These are phyloP conservation scores for Sarcomyxa edulis DNA, from an alignment of 768 basidiomycete genomes.

Conservation along the genomic window DNA sequence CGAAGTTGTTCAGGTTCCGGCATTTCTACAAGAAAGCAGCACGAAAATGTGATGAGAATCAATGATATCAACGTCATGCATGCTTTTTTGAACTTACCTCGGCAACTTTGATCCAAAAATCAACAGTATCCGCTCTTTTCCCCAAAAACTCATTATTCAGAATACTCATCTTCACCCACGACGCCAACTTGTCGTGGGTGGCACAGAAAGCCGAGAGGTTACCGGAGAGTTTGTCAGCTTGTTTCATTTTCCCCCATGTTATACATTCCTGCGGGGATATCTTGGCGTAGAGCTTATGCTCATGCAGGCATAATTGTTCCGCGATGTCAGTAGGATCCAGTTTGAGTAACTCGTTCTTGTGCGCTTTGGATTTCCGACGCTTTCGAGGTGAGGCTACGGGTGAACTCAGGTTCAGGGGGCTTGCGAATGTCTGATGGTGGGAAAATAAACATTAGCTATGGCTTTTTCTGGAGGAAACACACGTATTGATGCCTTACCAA, in stretches of 20 bases:
- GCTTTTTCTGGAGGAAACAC: neutral
- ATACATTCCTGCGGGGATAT: constrained; percentile 75
- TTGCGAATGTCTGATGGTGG: constrained; percentile 34
- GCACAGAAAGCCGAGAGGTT: constrained; percentile 51
- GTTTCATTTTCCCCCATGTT: constrained; percentile 46
- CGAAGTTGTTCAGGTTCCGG: constrained; percentile 55
- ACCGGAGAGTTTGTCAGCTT: constrained; percentile 28
- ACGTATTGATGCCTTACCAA: constrained; percentile 34
- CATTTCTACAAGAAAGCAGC: constrained; percentile 51
- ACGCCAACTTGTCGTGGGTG: constrained; percentile 55
- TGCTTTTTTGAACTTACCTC: constrained; percentile 44
- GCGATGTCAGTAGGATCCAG: constrained; percentile 69
- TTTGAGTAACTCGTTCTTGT: constrained; percentile 57
- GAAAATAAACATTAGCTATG: constrained; percentile 4
- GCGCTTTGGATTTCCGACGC: constrained; percentile 40
- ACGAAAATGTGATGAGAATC: constrained; percentile 5
- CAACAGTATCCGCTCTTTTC: constrained; percentile 53
- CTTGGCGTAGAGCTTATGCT: constrained; percentile 62
- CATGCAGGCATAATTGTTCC: constrained; percentile 75
- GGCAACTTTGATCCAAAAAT: constrained; percentile 75
- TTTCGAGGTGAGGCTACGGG: constrained; percentile 24
- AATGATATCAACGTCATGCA: neutral
- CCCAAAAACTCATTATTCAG: constrained; percentile 44
- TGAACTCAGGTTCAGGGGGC: constrained; percentile 15
- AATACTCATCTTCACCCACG: constrained; percentile 66